Conservation (phyloP, 108 stramenopile genomes). For the Hondaea fermentalgiana region DNA sequence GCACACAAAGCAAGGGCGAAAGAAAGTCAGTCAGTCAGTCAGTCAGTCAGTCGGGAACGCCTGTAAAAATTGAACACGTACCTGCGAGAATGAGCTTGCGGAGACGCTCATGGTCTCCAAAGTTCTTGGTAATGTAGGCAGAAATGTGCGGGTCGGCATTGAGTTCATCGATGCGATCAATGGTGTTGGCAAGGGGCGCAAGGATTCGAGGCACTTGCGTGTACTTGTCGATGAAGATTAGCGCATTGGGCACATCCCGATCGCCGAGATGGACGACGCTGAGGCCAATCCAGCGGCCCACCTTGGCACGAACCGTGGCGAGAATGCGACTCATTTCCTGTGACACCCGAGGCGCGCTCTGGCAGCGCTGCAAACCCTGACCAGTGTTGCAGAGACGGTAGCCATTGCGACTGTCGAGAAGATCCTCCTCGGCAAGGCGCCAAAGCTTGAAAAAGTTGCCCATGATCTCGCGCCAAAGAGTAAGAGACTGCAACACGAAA, state of each 20-base stretch:
- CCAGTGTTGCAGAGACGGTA: constrained; percentile 71
- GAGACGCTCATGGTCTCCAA: constrained; percentile 43
- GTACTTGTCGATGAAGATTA: constrained; percentile 83
- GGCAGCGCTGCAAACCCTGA: constrained; percentile 72
- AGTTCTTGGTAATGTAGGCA: constrained; percentile 51
- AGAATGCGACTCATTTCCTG: constrained; percentile 60
- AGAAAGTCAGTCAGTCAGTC: too few species aligned
- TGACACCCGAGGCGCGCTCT: constrained; percentile 59
- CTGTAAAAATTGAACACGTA: too few species aligned
- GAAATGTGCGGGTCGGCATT: constrained; percentile 42
- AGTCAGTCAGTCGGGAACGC: too few species aligned
- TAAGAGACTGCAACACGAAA: constrained; percentile 66
- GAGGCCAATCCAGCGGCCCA: constrained; percentile 70
- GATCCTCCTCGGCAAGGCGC: constrained; percentile 59
- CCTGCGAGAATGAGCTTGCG: constrained; percentile 53
- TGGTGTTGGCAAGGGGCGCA: constrained; percentile 51
- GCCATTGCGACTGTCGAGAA: constrained; percentile 39
- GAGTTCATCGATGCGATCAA: constrained; percentile 48
- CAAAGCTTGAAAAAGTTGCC: constrained; percentile 61
- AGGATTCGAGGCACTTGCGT: constrained; percentile 76
- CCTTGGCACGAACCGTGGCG: constrained; percentile 48
- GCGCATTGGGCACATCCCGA: constrained; percentile 77
- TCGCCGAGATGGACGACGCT: constrained; percentile 70
- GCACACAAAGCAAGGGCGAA: too few species aligned
- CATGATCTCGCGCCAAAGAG: constrained; percentile 67